Evolutionary conservation across 164 flowering plant species (phyloP).

Genomic region (Amborella trichopoda): DNA sequence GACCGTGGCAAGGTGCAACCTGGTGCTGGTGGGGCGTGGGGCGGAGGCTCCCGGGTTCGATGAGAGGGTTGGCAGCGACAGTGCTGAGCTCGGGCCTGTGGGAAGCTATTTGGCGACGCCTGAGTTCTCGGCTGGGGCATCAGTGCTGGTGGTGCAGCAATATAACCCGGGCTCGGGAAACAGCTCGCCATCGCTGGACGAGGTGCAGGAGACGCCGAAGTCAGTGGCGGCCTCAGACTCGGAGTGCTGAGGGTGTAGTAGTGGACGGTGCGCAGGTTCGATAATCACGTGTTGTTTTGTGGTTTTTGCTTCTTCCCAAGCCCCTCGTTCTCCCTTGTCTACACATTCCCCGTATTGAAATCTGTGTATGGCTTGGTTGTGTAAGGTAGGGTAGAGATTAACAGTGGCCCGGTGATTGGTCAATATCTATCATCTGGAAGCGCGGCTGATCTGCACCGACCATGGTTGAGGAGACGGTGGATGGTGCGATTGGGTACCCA

Average conservation of each 20-base stretch:
- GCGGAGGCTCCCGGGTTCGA: constrained; percentile 12
- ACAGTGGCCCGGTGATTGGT: no score
- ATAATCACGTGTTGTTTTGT: not conserved
- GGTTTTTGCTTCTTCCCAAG: not conserved
- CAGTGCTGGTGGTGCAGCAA: constrained; percentile 40
- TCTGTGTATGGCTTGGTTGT: no score
- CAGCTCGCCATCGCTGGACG: constrained; percentile 1
- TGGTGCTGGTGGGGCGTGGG: constrained; percentile 38
- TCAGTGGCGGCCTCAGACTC: constrained; percentile 7
- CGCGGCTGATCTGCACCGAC: no score
- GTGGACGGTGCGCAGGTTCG: not conserved
- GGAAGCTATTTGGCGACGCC: constrained; percentile 28
- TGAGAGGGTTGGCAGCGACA: constrained; percentile 18
- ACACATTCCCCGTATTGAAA: no score
- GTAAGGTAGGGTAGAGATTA: no score
- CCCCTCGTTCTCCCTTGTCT: no score
- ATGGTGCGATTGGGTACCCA: no score
- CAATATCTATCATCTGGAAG: no score
- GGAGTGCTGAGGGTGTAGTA: no score
- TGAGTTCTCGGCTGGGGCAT: constrained; percentile 24
- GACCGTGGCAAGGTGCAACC: constrained; percentile 18
- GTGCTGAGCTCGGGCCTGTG: constrained; percentile 40
- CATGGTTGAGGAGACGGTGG: no score
- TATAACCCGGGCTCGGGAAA: constrained; percentile 10
- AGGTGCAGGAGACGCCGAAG: constrained; percentile 9